These are phyloP conservation scores for Uronychia binucleata DNA, from an alignment of 73 alveolate genomes.

Conservation along the genomic window DNA sequence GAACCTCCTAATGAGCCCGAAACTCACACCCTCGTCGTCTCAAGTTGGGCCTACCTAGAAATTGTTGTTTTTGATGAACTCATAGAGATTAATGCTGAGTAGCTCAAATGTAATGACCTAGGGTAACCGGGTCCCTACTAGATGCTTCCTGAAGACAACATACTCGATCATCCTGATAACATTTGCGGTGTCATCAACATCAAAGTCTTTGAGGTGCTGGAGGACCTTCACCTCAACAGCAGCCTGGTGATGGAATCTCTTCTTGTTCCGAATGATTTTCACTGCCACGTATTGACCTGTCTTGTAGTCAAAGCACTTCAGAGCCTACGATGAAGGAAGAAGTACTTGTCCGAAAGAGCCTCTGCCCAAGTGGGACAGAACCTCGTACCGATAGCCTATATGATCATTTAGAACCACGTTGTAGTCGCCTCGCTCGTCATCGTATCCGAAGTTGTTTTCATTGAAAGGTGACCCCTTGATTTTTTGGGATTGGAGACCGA, in stretches of 20 bases:
- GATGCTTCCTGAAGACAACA: constrained; percentile 62
- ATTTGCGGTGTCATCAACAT: constrained; percentile 54
- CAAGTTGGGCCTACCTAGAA: constrained; percentile 76
- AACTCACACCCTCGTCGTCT: constrained; percentile 24
- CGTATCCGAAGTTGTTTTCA: constrained; percentile 59
- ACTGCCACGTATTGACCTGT: constrained; percentile 74
- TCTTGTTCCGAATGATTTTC: constrained; percentile 88
- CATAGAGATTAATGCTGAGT: constrained; percentile 73
- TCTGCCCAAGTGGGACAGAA: constrained; percentile 68
- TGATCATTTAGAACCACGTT: constrained; percentile 40
- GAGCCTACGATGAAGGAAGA: too few species aligned
- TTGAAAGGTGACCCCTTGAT: constrained; percentile 49
- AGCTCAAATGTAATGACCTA: constrained; percentile 57
- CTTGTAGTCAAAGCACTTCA: constrained; percentile 68
- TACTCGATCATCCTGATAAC: constrained; percentile 52
- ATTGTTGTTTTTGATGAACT: constrained; percentile 59
- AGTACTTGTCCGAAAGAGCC: constrained; percentile 87
- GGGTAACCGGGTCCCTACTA: too few species aligned
- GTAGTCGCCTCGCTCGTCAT: constrained; percentile 63
- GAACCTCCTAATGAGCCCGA: constrained; percentile 72
- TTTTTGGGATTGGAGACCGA: constrained; percentile 47
- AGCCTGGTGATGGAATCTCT: constrained; percentile 44
- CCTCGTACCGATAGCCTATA: constrained; percentile 59
- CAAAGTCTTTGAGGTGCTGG: constrained; percentile 50
- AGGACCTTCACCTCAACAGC: constrained; percentile 51